Conservation (phyloP, 805 yeast genomes). For the Pichia cabralensis region DNA sequence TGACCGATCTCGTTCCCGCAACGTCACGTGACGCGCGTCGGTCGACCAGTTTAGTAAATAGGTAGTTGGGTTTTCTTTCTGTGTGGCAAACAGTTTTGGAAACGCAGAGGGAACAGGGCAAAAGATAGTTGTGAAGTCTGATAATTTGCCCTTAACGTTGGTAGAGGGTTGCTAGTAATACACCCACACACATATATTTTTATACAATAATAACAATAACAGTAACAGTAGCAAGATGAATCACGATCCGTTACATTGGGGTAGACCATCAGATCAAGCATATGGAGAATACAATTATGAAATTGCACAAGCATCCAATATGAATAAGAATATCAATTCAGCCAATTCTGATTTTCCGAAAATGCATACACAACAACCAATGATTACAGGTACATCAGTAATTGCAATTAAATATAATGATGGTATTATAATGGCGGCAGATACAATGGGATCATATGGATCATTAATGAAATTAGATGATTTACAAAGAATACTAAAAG, state of each 20-base stretch:
- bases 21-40: too few species aligned
- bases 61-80: too few species aligned
- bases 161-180: too few species aligned
- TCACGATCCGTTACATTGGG: slow-evolving; percentile 94
- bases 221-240: too few species aligned
- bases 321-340: slow-evolving; percentile 11
- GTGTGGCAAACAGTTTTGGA: too few species aligned
- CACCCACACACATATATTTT: too few species aligned
- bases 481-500: slow-evolving; percentile 74
- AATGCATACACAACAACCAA: slow-evolving; percentile 87
- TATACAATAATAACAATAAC: too few species aligned
- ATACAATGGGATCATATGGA: slow-evolving; percentile 87
- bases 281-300: slow-evolving; percentile 74
- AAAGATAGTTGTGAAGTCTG: too few species aligned
- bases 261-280: slow-evolving; percentile 75
- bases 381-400: slow-evolving; percentile 94
- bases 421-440: slow-evolving; percentile 94
- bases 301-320: slow-evolving; percentile 54
- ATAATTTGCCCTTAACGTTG: too few species aligned
- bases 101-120: too few species aligned
- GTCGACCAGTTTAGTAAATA: too few species aligned
- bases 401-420: slow-evolving; percentile 81
- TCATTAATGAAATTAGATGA: slow-evolving; percentile 80
- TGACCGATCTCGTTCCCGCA: too few species aligned
- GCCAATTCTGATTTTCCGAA: slow-evolving; percentile 48